Base-by-base conservation (phyloP, 2,329 filamentous ascomycete species). In the Claviceps monticola region DNA sequence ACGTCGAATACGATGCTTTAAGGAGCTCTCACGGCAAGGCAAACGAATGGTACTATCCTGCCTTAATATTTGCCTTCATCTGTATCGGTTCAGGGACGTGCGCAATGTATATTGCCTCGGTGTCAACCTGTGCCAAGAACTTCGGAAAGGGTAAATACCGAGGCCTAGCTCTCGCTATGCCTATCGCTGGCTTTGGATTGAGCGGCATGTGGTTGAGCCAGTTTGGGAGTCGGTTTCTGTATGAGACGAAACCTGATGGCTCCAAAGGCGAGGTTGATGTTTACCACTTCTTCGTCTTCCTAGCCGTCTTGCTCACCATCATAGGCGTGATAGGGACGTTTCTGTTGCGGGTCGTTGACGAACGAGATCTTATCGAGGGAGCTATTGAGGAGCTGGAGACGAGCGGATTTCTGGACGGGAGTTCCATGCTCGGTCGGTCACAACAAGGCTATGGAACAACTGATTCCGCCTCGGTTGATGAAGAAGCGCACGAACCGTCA, bases 51-150 rank as follows among this genome's bases (percentile, higher is more conserved):
- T 84, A 88, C 0, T 89, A 94, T 59, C 78, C 78, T 57, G 73
- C 86, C 59, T 95, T 98, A 91, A 72, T 96, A 5, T 64, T 88
- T 51, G 84, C 89, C 1, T 98, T 97, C 65, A 75, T 90, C 46
- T 77, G 79, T 49, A 82, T 98, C 53, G 93, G 93, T 1, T 77
- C 84, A 56, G 91, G 82, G 5, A 96, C 91, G 0, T 87, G 86
- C 57, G 81, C 80, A 66, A 89, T 97, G 81, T 98, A 97, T 66
- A 75, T 97, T 52, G 79, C 83, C 49, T 84, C 88, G 2, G 84
- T 98, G n/a, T 91, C 91, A 6, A 95, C 91, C 0, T 95, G 89
- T 63, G 93, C 93, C 38, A 98, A 98, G 80, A 98, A 97, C 70
- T 98, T 97, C 69, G 90, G 90, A 48, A 82, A 85, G 55, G 88